Base-by-base conservation (phyloP, 306 rosid species). In the Vigna unguiculata region DNA sequence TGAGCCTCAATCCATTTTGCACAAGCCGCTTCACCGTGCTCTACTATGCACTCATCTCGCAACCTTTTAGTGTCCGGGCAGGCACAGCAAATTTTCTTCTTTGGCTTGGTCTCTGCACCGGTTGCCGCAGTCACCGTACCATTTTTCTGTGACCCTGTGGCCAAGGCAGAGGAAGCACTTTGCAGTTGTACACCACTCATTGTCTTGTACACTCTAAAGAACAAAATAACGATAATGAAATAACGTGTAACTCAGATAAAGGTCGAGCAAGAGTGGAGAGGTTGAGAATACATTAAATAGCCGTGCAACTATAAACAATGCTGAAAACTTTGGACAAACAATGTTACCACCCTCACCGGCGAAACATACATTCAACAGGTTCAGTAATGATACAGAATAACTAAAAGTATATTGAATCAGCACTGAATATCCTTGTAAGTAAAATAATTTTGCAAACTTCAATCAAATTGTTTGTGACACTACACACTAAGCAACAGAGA, bases 1-100 rank as follows among this genome's bases (percentile, higher is more conserved):
- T 90, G 97, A 78, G 98, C 98, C 78, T 95, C 93, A 3, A 95
- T 92, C 97, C 96, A 95, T 76, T 92, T 92, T 4, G 85, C 30
- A 72, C 97, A 95, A 65, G 92, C 91, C 0, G 81, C 87, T 82
- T 95, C 93, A 32, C 97, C 98, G n/a, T 92, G 91, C 83, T 92
- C 90, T 15, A 89, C 97, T 16, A 95, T 87, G 82, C 98, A 95
- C 70, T 95, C 97, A 77, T 92, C 98, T 54, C 97, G 80, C 61
- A 92, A 78, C 86, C 63, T 89, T 78, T 90, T 92, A 24, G 88
- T 82, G 19, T 90, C 97, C 0, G 93, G 98, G 80, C 97, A 93
- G 57, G 93, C 97, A 80, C 97, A 93, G 17, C 98, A 93, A 14
- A 91, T 90, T 80, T 89, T 94, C 87, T 91, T 93, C 88, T 93